These are phyloP conservation scores for Gymnopus androsaceus DNA, from an alignment of 1,284 basidiomycete species.

Conservation along the genomic window DNA sequence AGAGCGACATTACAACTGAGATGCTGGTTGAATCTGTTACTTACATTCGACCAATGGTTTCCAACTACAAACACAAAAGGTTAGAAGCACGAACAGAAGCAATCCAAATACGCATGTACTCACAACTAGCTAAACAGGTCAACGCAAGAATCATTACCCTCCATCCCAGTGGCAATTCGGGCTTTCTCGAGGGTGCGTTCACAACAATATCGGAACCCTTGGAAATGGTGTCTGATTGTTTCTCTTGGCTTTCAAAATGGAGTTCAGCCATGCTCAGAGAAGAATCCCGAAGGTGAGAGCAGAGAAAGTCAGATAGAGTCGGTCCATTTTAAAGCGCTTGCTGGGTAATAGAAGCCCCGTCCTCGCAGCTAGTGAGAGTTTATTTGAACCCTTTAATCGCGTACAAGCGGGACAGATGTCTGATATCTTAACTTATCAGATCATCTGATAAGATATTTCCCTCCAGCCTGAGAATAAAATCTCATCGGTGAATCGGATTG, in stretches of 20 bases:
- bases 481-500: too few relatives aligned
- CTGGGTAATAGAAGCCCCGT: too few relatives aligned
- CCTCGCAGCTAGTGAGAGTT: too few relatives aligned
- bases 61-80: conserved; percentile 33
- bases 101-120: conserved; percentile 14
- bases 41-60: conserved; percentile 49
- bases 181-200: not conserved
- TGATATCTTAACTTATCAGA: too few relatives aligned
- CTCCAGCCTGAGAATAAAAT: too few relatives aligned
- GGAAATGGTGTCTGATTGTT: not conserved
- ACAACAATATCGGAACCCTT: not conserved
- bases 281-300: not conserved
- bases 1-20: not conserved
- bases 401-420: too few relatives aligned
- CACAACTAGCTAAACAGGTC: conserved; percentile 36
- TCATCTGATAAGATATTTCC: too few relatives aligned
- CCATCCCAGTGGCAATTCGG: conserved; percentile 22
- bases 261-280: not conserved
- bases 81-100: not conserved
- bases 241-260: not conserved
- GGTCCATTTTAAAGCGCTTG: conserved; percentile 1
- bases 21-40: conserved; percentile 10
- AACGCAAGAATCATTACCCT: conserved; percentile 28
- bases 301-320: not conserved
- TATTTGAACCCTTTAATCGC: too few relatives aligned